phyloP scores from a whole-genome alignment of 2,329 filamentous ascomycete genomes.

The Annulohypoxylon truncatum region DNA sequence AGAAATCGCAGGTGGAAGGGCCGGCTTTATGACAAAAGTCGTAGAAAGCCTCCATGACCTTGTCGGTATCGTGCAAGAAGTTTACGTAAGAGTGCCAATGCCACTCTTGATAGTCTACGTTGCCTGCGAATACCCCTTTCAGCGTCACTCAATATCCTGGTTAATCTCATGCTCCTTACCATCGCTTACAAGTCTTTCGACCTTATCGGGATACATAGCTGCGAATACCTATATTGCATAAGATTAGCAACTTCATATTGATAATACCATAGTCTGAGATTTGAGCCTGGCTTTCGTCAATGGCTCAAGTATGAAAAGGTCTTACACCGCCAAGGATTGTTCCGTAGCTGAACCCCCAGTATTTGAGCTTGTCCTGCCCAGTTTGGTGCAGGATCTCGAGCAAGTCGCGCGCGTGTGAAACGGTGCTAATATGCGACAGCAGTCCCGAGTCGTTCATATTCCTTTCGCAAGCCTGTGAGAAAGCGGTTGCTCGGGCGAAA shows the following conservation, averaged over 20 bases:
- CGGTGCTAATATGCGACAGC: constrained; percentile 57
- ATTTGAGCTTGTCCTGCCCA: constrained; percentile 58
- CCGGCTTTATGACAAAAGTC: constrained; percentile 64
- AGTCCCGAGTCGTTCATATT: constrained; percentile 53
- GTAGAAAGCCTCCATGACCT: constrained; percentile 65
- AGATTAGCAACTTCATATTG: background rate
- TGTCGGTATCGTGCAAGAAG: constrained; percentile 66
- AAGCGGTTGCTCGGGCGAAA: constrained; percentile 57
- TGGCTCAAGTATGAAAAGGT: background rate
- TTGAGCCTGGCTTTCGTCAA: background rate
- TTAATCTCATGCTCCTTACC: constrained; percentile 50
- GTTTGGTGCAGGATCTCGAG: constrained; percentile 58
- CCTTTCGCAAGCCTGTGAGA: constrained; percentile 57
- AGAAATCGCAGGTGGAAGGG: constrained; percentile 60
- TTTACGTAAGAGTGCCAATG: constrained; percentile 58
- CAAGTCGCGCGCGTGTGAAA: constrained; percentile 60
- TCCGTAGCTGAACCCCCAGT: constrained; percentile 68
- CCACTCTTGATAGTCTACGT: constrained; percentile 67
- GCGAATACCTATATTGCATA: constrained; percentile 55
- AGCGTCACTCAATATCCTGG: background rate
- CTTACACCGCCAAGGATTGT: constrained; percentile 60
- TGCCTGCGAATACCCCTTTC: constrained; percentile 48
- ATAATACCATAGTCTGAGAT: background rate
- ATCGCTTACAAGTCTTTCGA: constrained; percentile 64
- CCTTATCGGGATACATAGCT: constrained; percentile 62